Evolutionary conservation across 345 rosid genomes (phyloP).

Genomic region (Melaleuca quinquenervia): DNA sequence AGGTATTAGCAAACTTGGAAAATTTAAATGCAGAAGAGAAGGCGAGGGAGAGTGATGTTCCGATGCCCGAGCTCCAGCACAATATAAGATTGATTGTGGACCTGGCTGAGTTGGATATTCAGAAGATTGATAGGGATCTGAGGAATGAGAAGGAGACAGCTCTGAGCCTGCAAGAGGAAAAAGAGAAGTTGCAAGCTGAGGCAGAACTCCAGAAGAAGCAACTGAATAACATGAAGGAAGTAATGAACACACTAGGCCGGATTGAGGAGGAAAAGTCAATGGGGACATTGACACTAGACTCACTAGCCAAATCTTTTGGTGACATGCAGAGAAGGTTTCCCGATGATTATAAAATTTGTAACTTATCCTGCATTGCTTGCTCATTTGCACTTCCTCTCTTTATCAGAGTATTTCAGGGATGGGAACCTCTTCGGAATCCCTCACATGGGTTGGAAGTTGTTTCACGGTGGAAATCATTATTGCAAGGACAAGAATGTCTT

Average conservation of each 20-base stretch:
- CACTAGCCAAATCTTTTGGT: constrained; percentile 38
- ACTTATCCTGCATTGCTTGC: constrained; percentile 69
- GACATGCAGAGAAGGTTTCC: constrained; percentile 40
- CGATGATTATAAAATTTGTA: constrained; percentile 70
- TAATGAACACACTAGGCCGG: constrained; percentile 26
- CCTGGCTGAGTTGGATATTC: constrained; percentile 75
- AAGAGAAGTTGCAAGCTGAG: constrained; percentile 52
- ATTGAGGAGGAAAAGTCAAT: constrained; percentile 45
- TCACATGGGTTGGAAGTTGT: constrained; percentile 50
- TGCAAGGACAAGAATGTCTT: constrained; percentile 51
- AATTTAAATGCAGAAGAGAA: constrained; percentile 84
- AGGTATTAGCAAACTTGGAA: constrained; percentile 82
- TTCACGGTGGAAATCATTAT: constrained; percentile 51
- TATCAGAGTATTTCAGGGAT: constrained; percentile 80
- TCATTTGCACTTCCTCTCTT: constrained; percentile 68
- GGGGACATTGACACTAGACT: constrained; percentile 56
- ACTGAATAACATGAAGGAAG: constrained; percentile 51
- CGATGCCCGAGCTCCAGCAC: constrained; percentile 93
- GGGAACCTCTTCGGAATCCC: constrained; percentile 83
- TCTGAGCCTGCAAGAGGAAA: constrained; percentile 69
- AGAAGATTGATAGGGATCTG: constrained; percentile 72
- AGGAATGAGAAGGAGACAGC: constrained; percentile 83
- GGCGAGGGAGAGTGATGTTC: constrained; percentile 76
- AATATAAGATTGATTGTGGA: constrained; percentile 70
- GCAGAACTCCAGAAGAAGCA: constrained; percentile 44